Conservation (phyloP, 2,329 filamentous ascomycete genomes). For the Exophiala mesophila region DNA sequence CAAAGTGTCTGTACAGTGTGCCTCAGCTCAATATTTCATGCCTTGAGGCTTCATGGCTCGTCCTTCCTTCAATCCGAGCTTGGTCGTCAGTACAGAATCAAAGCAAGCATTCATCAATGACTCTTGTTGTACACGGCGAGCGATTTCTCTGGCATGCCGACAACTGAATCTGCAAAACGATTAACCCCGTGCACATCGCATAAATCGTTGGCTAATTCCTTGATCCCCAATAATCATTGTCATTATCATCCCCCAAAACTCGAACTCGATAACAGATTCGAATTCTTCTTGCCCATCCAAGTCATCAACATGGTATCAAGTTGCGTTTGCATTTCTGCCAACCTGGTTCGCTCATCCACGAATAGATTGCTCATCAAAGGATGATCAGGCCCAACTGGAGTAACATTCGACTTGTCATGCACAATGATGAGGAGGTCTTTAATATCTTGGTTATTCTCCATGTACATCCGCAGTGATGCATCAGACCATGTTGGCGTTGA, state of each 20-base stretch:
- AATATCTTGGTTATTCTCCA: constrained; percentile 84
- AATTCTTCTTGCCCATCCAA: constrained; percentile 57
- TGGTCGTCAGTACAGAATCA: constrained; percentile 17
- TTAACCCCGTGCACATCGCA: not conserved
- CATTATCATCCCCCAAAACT: constrained; percentile 7
- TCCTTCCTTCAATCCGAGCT: constrained; percentile 13
- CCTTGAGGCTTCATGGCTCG: constrained; percentile 2
- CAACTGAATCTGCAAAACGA: constrained; percentile 17
- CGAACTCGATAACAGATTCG: constrained; percentile 12
- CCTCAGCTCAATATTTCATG: too few species aligned
- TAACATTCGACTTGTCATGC: constrained; percentile 81
- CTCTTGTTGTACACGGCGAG: constrained; percentile 23
- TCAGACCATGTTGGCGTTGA: constrained; percentile 76
- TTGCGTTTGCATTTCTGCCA: constrained; percentile 84
- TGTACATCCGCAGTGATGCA: constrained; percentile 75
- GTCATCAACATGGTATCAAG: constrained; percentile 81
- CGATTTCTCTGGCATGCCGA: constrained; percentile 18
- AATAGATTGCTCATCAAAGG: constrained; percentile 77
- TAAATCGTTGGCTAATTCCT: not conserved
- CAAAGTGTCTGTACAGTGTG: too few species aligned
- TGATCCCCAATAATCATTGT: not conserved
- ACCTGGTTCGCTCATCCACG: constrained; percentile 76
- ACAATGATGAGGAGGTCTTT: constrained; percentile 86
- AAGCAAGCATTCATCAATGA: constrained; percentile 7
- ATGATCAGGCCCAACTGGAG: constrained; percentile 75